Evolutionary conservation across 1,284 basidiomycete species (phyloP).

Genomic region (Ceratobasidium sp.): DNA sequence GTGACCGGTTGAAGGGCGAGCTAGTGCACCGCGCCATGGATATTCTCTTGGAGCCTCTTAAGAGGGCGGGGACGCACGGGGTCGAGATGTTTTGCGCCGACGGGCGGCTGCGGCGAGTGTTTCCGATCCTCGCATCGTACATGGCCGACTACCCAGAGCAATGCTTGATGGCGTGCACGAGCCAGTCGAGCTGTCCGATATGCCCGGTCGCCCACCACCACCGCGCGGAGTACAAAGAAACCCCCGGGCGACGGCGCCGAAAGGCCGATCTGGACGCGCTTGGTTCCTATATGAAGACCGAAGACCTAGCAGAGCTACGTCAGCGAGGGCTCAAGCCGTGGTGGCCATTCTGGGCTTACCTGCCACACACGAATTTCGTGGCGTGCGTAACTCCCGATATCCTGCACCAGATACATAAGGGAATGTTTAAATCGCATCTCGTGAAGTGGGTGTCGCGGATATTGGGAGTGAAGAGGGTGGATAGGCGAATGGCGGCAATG

Average conservation of each 20-base stretch:
- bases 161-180: slow-evolving; percentile 29
- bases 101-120: slow-evolving; percentile 24
- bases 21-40: slow-evolving; percentile 44
- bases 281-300: neutral
- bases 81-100: slow-evolving; percentile 39
- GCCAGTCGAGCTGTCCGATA: slow-evolving; percentile 3
- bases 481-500: neutral
- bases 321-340: neutral
- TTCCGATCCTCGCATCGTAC: slow-evolving; percentile 38
- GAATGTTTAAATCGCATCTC: slow-evolving; percentile 44
- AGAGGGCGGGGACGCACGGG: slow-evolving; percentile 1
- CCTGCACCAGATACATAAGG: slow-evolving; percentile 44
- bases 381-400: slow-evolving; percentile 39
- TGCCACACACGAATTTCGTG: slow-evolving; percentile 30
- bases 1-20: slow-evolving; percentile 7
- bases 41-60: slow-evolving; percentile 35
- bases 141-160: slow-evolving; percentile 46
- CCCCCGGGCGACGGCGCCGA: neutral
- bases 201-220: neutral
- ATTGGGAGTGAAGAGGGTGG: too few relatives aligned
- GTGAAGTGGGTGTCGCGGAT: slow-evolving; percentile 17
- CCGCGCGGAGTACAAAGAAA: neutral
- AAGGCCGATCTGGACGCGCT: neutral
- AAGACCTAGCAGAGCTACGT: neutral
- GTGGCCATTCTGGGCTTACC: slow-evolving; percentile 27